Base-by-base conservation (phyloP, 1,284 basidiomycete genomes). In the Pyrrhoderma noxium region DNA sequence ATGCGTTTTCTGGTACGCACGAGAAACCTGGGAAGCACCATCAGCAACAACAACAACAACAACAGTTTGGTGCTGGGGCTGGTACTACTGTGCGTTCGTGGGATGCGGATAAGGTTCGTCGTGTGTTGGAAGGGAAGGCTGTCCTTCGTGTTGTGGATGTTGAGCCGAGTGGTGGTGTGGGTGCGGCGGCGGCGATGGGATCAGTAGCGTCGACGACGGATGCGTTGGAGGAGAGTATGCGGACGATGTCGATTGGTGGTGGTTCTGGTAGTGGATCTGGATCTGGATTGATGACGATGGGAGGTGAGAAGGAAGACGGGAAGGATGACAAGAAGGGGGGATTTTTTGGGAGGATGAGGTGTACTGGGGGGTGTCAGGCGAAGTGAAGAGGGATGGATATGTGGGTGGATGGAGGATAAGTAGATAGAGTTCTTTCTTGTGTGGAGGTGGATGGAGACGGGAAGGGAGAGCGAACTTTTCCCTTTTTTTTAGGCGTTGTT, bases 21-120 rank as follows among this genome's bases (percentile, higher is more conserved):
- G n/a, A 16, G n/a, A 22, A 16, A 14, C 21, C 38, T 16, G 27
- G 27, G 7, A 31, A 31, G 27, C 27, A 31, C 7, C 27, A 31
- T 5, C 27, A 31, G 11, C 27, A 31, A 5, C 27, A 31, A 11
- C 11, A 5, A 31, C 27, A 31, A 31, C 27, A 31, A 31, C 27
- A 31, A n/a, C n/a, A n/a, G n/a, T n/a, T n/a, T n/a, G n/a, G n/a
- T n/a, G 55, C 63, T 2, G 40, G 62, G 14, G 56, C 60, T 44
- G 56, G 62, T 23, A 52, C 62, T 39, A 57, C 68, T 38, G 82
- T 89, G 35, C 60, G 61, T 36, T 65, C 69, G 41, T 80, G 76
- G 77, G 87, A 89, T 60, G 73, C 77, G 50, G 85, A 89, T 54
- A 89, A 89, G 67, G 84, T 89, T 2, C 70, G 80, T 57, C 77